Conservation (phyloP, 1,284 basidiomycete species). For the Uromyces viciae-fabae region DNA sequence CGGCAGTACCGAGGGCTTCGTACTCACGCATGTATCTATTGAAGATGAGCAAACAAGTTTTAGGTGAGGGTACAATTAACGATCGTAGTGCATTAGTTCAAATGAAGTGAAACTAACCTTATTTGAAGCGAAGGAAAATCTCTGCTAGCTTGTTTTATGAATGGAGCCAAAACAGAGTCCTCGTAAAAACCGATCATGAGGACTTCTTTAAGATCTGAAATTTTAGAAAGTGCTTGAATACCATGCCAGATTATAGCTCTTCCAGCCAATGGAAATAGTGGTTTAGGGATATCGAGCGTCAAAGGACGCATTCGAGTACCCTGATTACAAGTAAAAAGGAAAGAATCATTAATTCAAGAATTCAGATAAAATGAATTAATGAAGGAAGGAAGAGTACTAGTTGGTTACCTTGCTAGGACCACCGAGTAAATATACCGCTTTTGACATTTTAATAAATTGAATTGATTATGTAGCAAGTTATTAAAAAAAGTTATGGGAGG, state of each 20-base stretch:
- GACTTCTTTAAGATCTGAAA: constrained; percentile 58
- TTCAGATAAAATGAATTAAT: neutral
- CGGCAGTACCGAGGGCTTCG: constrained; percentile 59
- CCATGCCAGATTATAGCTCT: constrained; percentile 60
- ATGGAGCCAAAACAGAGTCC: constrained; percentile 58
- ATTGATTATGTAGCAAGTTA: neutral
- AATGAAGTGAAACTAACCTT: constrained; percentile 49
- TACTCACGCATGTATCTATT: constrained; percentile 59
- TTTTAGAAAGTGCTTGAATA: constrained; percentile 58
- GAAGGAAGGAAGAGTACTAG: neutral
- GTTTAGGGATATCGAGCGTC: constrained; percentile 57
- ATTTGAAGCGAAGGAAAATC: constrained; percentile 59
- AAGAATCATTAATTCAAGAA: constrained; percentile 48
- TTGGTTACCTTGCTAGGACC: constrained; percentile 41
- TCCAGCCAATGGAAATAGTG: constrained; percentile 58
- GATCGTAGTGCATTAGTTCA: no score
- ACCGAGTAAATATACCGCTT: constrained; percentile 44
- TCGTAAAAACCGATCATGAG: constrained; percentile 61
- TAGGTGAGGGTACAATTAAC: neutral
- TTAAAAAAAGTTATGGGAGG: no score
- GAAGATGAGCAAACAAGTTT: constrained; percentile 2
- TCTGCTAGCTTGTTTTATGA: constrained; percentile 58
- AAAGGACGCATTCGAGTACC: constrained; percentile 59
- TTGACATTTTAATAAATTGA: constrained; percentile 25
- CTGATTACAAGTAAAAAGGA: constrained; percentile 53